phyloP scores from a whole-genome alignment of 257 asterid species.

The Petrea volubilis region DNA sequence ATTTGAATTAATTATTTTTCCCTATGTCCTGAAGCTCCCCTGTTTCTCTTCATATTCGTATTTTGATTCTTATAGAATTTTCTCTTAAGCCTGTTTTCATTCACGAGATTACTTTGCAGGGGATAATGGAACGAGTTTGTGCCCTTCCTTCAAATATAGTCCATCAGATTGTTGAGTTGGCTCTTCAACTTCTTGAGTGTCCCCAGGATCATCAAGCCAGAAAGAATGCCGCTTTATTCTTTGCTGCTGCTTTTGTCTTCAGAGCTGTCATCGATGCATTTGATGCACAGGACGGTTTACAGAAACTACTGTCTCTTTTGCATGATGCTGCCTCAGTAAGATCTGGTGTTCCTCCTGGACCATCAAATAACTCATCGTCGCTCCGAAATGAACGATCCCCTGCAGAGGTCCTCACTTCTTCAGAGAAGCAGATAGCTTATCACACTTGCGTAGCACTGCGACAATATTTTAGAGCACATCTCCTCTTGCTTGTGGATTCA shows the following conservation, averaged over 20 bases:
- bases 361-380: slow-evolving; percentile 60
- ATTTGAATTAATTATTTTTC: background rate
- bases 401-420: slow-evolving; percentile 83
- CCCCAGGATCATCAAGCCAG: slow-evolving; percentile 85
- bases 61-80: background rate
- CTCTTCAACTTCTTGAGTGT: slow-evolving; percentile 86
- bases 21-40: background rate
- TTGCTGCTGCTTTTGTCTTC: slow-evolving; percentile 91
- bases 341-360: slow-evolving; percentile 80
- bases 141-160: slow-evolving; percentile 85
- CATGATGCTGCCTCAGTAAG: slow-evolving; percentile 97
- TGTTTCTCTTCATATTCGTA: background rate
- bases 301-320: slow-evolving; percentile 74
- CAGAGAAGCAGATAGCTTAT: slow-evolving; percentile 95
- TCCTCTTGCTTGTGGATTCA: slow-evolving; percentile 80
- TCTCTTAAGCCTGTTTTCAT: slow-evolving; percentile 13
- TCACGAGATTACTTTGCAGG: slow-evolving; percentile 44
- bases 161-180: slow-evolving; percentile 81
- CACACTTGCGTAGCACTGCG: slow-evolving; percentile 91
- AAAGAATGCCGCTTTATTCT: slow-evolving; percentile 89
- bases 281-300: slow-evolving; percentile 91
- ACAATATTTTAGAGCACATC: slow-evolving; percentile 93
- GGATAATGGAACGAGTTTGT: slow-evolving; percentile 98
- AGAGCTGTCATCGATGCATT: slow-evolving; percentile 90
- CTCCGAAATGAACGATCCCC: slow-evolving; percentile 85